These are phyloP conservation scores for Pouteria glomerata DNA, from an alignment of 148 eudicot genomes.

Conservation along the genomic window DNA sequence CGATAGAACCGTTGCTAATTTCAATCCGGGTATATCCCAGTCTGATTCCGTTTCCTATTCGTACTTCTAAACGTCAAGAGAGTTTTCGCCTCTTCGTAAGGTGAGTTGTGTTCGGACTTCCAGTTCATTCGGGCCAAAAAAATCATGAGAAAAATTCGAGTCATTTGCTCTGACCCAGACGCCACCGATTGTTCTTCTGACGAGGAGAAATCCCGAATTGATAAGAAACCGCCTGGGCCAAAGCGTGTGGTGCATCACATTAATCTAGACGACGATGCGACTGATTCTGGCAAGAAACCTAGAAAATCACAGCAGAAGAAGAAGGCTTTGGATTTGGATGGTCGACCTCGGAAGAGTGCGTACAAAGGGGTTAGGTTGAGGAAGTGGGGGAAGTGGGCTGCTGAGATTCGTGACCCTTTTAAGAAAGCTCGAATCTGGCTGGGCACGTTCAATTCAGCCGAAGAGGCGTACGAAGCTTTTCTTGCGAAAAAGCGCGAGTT, in stretches of 20 bases:
- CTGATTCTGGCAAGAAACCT: not conserved
- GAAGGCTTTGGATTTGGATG: not conserved
- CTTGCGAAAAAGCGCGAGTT: not conserved
- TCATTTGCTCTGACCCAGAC: constrained; percentile 60
- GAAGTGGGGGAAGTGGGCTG: constrained; percentile 5
- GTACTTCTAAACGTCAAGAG: too few species aligned
- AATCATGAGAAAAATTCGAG: constrained; percentile 38
- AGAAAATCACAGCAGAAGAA: not conserved
- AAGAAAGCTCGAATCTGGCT: not conserved
- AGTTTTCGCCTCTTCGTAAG: too few species aligned
- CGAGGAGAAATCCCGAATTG: constrained; percentile 25
- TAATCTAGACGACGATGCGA: not conserved
- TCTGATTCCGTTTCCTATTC: too few species aligned
- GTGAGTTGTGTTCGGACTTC: too few species aligned
- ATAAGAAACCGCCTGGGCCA: constrained; percentile 1
- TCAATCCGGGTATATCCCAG: too few species aligned
- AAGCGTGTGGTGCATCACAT: constrained; percentile 30
- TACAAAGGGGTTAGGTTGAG: not conserved
- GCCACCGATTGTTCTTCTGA: constrained; percentile 68
- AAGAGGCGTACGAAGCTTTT: not conserved
- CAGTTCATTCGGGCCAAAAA: too few species aligned
- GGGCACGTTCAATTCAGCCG: constrained; percentile 3
- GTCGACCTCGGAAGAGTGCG: not conserved
- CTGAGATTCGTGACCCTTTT: constrained; percentile 5
- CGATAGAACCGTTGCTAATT: too few species aligned